A percentile compares a stretch with the other conserved stretches of the same genome.
Evolutionary conservation across 208 protist genomes (phyloP).

Genomic region (Leishmania arabica): DNA sequence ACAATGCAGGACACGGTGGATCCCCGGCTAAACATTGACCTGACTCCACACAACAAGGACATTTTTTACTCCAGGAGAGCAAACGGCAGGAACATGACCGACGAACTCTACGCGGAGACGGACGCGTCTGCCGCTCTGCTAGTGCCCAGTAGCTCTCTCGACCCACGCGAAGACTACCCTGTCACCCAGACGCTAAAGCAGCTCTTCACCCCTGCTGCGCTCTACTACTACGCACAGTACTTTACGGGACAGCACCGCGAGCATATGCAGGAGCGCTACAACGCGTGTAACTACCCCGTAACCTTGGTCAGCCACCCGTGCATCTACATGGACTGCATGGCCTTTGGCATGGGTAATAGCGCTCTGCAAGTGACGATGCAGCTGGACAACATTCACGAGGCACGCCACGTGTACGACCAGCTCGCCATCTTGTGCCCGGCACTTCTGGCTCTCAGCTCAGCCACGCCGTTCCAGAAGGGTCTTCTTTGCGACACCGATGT

Average conservation of each 20-base stretch:
- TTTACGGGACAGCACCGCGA: constrained; percentile 66
- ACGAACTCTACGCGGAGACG: constrained; percentile 34
- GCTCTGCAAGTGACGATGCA: constrained; percentile 99
- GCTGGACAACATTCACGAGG: constrained; percentile 90
- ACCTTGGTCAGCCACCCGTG: constrained; percentile 87
- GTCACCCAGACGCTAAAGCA: constrained; percentile 64
- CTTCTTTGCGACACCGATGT: constrained; percentile 96
- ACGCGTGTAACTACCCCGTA: constrained; percentile 81
- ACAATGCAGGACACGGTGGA: constrained; percentile 88
- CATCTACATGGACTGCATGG: constrained; percentile 99
- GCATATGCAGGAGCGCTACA: constrained; percentile 78
- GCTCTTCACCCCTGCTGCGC: constrained; percentile 80
- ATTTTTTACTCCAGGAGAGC: constrained; percentile 65
- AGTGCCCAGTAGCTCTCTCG: constrained; percentile 18
- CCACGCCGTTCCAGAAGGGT: constrained; percentile 97
- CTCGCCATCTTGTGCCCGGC: constrained; percentile 94
- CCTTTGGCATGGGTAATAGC: constrained; percentile 98
- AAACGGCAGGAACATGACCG: constrained; percentile 46
- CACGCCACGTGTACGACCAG: constrained; percentile 97
- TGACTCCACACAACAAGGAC: constrained; percentile 68
- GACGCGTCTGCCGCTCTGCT: constrained; percentile 1
- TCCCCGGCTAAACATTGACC: constrained; percentile 81
- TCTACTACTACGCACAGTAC: constrained; percentile 94
- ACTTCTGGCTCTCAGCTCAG: constrained; percentile 97
- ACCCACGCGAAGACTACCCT: constrained; percentile 44